These are phyloP conservation scores for Lathyrus sativus DNA, from an alignment of 306 rosid species.

Conservation along the genomic window DNA sequence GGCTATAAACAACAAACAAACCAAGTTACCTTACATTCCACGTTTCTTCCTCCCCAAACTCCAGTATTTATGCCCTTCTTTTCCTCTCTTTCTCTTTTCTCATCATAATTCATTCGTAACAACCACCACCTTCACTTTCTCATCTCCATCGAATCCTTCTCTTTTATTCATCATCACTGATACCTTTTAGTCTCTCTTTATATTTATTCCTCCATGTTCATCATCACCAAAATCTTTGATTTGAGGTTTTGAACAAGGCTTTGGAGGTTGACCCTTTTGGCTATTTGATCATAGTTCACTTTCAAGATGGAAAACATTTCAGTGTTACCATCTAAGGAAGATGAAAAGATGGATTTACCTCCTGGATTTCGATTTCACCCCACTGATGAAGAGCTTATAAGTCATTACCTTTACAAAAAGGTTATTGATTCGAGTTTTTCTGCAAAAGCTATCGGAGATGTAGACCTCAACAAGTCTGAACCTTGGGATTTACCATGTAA, in stretches of 20 bases:
- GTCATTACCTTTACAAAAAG: slow-evolving; percentile 70
- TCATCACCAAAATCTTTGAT: neutral
- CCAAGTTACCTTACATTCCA: slow-evolving; percentile 72
- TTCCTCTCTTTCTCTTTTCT: slow-evolving; percentile 40
- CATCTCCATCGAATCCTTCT: slow-evolving; percentile 33
- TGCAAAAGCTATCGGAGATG: slow-evolving; percentile 89
- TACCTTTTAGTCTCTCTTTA: neutral
- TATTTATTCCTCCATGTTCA: neutral
- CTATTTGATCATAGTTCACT: neutral
- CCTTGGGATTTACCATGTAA: slow-evolving; percentile 99
- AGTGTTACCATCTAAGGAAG: slow-evolving; percentile 38
- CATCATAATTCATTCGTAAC: slow-evolving; percentile 21
- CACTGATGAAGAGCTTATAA: slow-evolving; percentile 95
- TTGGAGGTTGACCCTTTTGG: slow-evolving; percentile 14
- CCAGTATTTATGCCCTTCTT: slow-evolving; percentile 63
- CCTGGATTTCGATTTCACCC: slow-evolving; percentile 95
- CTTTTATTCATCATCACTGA: slow-evolving; percentile 24
- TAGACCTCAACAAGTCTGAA: slow-evolving; percentile 88
- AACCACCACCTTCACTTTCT: slow-evolving; percentile 41
- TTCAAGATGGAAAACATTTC: slow-evolving; percentile 56
- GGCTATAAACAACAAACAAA: slow-evolving; percentile 54
- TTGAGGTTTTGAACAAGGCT: neutral
- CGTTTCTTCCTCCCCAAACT: slow-evolving; percentile 61
- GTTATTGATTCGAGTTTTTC: slow-evolving; percentile 58
- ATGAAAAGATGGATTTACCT: slow-evolving; percentile 71